phyloP scores from a whole-genome alignment of 225 moss, liverwort and hornwort genomes.

The Pseudisothecium myosuroides region DNA sequence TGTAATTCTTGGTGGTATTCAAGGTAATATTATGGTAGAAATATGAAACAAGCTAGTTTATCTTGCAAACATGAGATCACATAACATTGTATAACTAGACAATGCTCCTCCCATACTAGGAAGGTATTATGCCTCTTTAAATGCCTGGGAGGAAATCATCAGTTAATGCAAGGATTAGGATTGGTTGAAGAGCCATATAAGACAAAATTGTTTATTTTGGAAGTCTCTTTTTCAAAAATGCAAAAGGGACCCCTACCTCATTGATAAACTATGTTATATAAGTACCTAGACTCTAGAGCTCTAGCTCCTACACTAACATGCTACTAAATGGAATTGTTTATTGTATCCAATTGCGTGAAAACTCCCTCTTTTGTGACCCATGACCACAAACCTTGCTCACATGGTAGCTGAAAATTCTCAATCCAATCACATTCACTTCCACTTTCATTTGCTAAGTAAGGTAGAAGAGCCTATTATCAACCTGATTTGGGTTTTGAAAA shows the following conservation, averaged over 20 bases:
- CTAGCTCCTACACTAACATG: not conserved
- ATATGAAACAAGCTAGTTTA: not conserved
- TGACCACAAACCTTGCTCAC: accelerated
- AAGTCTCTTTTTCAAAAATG: not conserved
- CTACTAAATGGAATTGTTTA: not conserved
- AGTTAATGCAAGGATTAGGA: not conserved
- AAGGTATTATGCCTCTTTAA: not conserved
- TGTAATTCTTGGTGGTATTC: not conserved
- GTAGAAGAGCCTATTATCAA: too few species aligned
- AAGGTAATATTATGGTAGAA: not conserved
- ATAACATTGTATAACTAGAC: not conserved
- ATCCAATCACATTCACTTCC: not conserved
- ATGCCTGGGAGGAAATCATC: not conserved
- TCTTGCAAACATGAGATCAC: not conserved
- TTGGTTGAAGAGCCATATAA: not conserved
- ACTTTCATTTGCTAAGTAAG: not conserved
- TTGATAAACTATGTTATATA: not conserved
- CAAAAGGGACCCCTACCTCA: not conserved
- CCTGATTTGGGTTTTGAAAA: too few species aligned
- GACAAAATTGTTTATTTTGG: not conserved
- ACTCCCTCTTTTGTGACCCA: not conserved
- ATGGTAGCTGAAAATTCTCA: not conserved
- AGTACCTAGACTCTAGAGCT: not conserved
- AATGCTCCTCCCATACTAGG: not conserved
- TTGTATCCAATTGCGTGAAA: not conserved